phyloP scores from a whole-genome alignment of 805 yeast genomes.

The Pachysolen tannophilus region DNA sequence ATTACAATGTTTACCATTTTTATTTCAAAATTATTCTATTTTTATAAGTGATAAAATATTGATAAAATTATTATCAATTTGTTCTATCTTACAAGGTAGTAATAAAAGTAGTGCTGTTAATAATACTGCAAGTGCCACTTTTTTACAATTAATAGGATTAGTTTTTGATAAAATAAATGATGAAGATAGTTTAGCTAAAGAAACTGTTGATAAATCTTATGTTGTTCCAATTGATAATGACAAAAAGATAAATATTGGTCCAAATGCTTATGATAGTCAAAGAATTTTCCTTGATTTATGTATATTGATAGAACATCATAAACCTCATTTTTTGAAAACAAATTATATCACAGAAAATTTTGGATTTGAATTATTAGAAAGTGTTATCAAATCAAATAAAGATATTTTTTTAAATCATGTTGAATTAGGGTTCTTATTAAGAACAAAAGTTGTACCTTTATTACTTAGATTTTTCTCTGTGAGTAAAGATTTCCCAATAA shows the following conservation, averaged over 20 bases:
- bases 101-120: conserved; percentile 70
- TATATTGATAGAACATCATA: conserved; percentile 49
- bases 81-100: conserved; percentile 62
- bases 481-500: conserved; percentile 54
- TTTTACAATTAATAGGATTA: conserved; percentile 74
- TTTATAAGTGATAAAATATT: conserved; percentile 48
- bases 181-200: conserved; percentile 25
- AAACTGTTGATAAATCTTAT: conserved; percentile 15
- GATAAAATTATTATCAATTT: conserved; percentile 53
- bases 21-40: conserved; percentile 56
- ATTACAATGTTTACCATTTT: conserved; percentile 71
- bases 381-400: conserved; percentile 59
- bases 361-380: conserved; percentile 79
- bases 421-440: conserved; percentile 60
- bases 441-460: conserved; percentile 69
- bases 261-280: conserved; percentile 61
- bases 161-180: conserved; percentile 60
- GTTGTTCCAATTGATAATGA: conserved; percentile 39
- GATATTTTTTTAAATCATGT: conserved; percentile 44
- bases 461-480: conserved; percentile 57
- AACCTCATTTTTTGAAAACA: conserved; percentile 45
- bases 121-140: conserved; percentile 89
- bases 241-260: conserved; percentile 32
- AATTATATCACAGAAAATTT: conserved; percentile 50
- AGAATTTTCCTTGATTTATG: conserved; percentile 69